Percentiles rank a stretch among this genome's conserved stretches.
These are phyloP conservation scores for Nannochloropsis limnetica DNA, from an alignment of 352 stramenopile genomes.

Conservation along the genomic window DNA sequence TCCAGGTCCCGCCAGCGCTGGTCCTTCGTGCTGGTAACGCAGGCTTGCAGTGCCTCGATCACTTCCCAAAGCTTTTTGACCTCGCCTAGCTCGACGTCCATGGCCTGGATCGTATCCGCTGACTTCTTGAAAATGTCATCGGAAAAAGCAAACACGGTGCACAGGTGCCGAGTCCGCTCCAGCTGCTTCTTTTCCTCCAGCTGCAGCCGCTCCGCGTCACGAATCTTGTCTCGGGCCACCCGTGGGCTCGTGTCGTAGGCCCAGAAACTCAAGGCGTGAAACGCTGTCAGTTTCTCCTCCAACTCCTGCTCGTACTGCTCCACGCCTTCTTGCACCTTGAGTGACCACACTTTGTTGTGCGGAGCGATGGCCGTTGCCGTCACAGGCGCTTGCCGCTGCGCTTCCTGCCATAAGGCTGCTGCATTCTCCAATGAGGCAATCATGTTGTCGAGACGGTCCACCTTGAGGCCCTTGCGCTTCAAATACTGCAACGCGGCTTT, in stretches of 20 bases:
- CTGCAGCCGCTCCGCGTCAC: slow-evolving; percentile 55
- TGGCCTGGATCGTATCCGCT: slow-evolving; percentile 70
- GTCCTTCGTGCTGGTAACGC: slow-evolving; percentile 59
- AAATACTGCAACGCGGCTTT: slow-evolving; percentile 56
- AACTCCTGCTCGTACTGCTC: slow-evolving; percentile 79
- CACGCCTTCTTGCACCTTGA: slow-evolving; percentile 82
- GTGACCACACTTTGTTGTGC: slow-evolving; percentile 58
- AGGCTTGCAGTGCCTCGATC: slow-evolving; percentile 67
- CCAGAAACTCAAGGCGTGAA: slow-evolving; percentile 53
- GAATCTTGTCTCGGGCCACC: slow-evolving; percentile 54
- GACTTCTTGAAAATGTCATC: slow-evolving; percentile 76
- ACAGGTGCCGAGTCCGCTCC: slow-evolving; percentile 78
- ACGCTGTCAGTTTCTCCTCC: slow-evolving; percentile 56
- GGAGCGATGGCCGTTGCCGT: slow-evolving; percentile 58
- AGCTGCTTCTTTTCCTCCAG: slow-evolving; percentile 77
- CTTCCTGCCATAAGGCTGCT: slow-evolving; percentile 55
- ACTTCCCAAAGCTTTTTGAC: slow-evolving; percentile 73
- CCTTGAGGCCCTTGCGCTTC: slow-evolving; percentile 54
- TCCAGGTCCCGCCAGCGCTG: slow-evolving; percentile 56
- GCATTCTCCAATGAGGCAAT: slow-evolving; percentile 58
- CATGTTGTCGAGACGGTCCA: slow-evolving; percentile 54
- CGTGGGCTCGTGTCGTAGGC: slow-evolving; percentile 50
- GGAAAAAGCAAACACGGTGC: slow-evolving; percentile 82
- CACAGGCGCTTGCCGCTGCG: slow-evolving; percentile 54
- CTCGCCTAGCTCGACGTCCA: slow-evolving; percentile 68